phyloP scores from a whole-genome alignment of 805 yeast species.

The Starmerella apicola region DNA sequence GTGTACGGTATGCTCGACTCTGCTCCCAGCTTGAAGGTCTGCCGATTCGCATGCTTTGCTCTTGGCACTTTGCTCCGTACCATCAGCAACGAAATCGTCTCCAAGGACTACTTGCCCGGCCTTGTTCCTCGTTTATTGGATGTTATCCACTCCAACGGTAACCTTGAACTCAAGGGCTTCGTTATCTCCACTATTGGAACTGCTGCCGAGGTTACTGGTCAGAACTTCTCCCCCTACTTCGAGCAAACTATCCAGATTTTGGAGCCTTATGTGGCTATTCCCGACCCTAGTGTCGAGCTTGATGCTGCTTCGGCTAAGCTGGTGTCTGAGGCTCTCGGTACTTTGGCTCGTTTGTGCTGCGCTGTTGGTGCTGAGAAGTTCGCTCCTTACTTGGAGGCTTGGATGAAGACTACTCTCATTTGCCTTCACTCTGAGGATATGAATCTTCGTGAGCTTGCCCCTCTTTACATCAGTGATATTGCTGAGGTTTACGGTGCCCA shows the following conservation, averaged over 20 bases:
- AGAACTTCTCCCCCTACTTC: constrained; percentile 75
- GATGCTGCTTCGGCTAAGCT: constrained; percentile 54
- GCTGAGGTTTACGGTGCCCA: constrained; percentile 90
- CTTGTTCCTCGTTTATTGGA: constrained; percentile 79
- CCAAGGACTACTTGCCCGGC: constrained; percentile 64
- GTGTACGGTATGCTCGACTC: constrained; percentile 78
- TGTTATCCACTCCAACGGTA: constrained; percentile 64
- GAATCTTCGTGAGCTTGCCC: constrained; percentile 88
- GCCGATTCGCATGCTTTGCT: constrained; percentile 82
- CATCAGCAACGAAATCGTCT: constrained; percentile 76
- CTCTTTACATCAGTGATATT: constrained; percentile 82
- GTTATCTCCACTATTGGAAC: constrained; percentile 90
- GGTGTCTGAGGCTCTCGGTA: constrained; percentile 84
- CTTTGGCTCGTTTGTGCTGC: constrained; percentile 86
- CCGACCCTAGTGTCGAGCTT: constrained; percentile 60
- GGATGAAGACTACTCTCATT: constrained; percentile 75
- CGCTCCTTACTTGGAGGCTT: constrained; percentile 72
- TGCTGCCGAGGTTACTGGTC: constrained; percentile 90
- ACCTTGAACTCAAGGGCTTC: constrained; percentile 41
- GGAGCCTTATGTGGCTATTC: constrained; percentile 56
- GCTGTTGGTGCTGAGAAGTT: constrained; percentile 91
- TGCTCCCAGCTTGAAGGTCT: constrained; percentile 70
- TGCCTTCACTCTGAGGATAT: constrained; percentile 67
- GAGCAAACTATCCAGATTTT: constrained; percentile 64
- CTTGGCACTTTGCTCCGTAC: constrained; percentile 86